Percentiles rank a stretch among this genome's conserved stretches.
Conservation (phyloP, 805 yeast genomes). For the Starmerella cellae region DNA sequence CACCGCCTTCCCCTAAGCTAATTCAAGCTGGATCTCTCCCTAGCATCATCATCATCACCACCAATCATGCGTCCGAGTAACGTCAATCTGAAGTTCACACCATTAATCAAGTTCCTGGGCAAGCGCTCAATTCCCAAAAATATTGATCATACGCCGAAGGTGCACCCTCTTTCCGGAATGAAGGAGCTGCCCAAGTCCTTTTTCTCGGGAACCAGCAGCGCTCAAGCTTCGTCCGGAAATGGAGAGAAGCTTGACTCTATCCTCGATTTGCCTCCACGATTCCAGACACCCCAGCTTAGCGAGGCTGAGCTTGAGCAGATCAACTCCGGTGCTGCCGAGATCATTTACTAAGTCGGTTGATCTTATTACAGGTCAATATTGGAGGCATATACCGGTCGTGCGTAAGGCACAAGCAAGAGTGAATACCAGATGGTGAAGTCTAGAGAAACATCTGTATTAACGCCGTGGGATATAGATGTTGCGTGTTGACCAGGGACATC, state of each 20-base stretch:
- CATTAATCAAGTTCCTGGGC: slow-evolving; percentile 77
- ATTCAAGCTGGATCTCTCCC: no score
- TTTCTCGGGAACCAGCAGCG: slow-evolving; percentile 10
- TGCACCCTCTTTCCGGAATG: slow-evolving; percentile 31
- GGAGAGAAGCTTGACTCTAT: slow-evolving; percentile 35
- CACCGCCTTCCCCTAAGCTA: no score
- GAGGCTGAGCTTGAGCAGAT: slow-evolving; percentile 64
- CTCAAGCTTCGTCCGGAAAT: slow-evolving; percentile 11
- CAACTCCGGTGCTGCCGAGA: slow-evolving; percentile 71
- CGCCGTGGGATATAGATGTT: no score
- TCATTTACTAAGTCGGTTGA: slow-evolving; percentile 30
- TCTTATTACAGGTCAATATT: slow-evolving; percentile 18
- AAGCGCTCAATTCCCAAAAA: slow-evolving; percentile 37
- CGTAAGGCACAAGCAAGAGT: slow-evolving; percentile 13
- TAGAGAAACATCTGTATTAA: no score
- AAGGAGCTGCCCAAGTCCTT: slow-evolving; percentile 31
- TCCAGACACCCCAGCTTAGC: slow-evolving; percentile 51
- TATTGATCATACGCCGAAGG: slow-evolving; percentile 32
- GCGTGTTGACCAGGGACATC: no score
- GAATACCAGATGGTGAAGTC: no score
- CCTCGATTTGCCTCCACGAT: slow-evolving; percentile 56
- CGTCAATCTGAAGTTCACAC: slow-evolving; percentile 8
- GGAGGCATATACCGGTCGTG: slow-evolving; percentile 20
- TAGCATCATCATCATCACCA: no score
- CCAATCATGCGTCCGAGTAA: slow-evolving; percentile 10